Conservation (phyloP, 192 early-diverging fungal species). For the Podochytrium sp. region DNA sequence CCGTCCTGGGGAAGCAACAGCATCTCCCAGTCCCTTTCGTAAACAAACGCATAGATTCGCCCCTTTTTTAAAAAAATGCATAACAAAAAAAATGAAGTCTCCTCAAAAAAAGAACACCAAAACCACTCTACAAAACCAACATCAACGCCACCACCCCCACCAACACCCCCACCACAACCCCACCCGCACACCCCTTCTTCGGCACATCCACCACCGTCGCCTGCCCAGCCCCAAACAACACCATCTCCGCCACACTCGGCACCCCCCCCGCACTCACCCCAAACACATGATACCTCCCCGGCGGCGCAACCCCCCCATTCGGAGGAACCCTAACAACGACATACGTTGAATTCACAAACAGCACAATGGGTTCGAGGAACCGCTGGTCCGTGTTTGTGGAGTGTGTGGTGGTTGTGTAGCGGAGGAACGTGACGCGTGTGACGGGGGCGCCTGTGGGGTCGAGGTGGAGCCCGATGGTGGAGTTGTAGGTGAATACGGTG, state of each 20-base stretch:
- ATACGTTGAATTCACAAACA: constrained; percentile 24
- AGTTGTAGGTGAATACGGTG: constrained; percentile 13
- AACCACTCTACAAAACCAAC: too few species aligned
- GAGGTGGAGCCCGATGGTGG: constrained; percentile 8
- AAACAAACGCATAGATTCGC: too few species aligned
- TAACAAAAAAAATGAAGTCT: too few species aligned
- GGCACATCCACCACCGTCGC: constrained; percentile 1
- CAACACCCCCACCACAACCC: neutral
- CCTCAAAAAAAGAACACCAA: too few species aligned
- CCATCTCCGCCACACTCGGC: constrained; percentile 29
- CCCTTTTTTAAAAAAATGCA: too few species aligned
- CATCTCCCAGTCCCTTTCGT: too few species aligned
- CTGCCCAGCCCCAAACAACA: constrained; percentile 18
- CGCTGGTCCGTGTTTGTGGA: constrained; percentile 39
- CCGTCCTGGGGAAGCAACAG: too few species aligned
- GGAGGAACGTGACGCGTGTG: constrained; percentile 17
- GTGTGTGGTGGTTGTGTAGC: constrained; percentile 40
- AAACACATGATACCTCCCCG: constrained; percentile 53
- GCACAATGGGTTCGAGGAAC: constrained; percentile 15
- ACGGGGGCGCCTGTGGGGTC: neutral
- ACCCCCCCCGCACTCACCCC: constrained; percentile 29
- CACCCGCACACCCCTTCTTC: neutral
- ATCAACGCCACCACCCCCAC: neutral
- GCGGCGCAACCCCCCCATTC: constrained; percentile 35
- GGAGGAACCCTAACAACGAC: constrained; percentile 34